phyloP scores from a whole-genome alignment of 371 early-diverging fungal genomes.

The Circinella umbellata region DNA sequence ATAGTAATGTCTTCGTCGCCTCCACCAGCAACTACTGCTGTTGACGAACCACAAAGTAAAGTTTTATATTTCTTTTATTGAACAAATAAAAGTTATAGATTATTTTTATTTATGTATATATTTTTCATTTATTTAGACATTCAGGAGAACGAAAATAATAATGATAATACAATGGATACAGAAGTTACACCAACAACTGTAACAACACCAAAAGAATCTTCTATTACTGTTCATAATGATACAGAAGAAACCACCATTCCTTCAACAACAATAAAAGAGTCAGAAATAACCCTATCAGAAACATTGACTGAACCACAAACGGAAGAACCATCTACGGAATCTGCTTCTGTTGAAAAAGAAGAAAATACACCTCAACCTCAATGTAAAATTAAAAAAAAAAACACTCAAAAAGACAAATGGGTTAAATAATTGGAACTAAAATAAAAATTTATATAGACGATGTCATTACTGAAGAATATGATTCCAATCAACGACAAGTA shows the following conservation, averaged over 20 bases:
- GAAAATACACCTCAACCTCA: neutral
- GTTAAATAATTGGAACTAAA: neutral
- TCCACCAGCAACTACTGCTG: slow-evolving; percentile 1
- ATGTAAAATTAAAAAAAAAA: neutral
- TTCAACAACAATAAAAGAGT: neutral
- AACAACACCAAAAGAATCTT: neutral
- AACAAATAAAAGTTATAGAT: neutral
- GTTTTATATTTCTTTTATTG: no score
- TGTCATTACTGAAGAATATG: slow-evolving; percentile 2
- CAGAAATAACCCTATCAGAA: neutral
- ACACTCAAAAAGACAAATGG: neutral
- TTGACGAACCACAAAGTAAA: neutral
- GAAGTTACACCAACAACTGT: neutral
- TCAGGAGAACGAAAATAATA: no score
- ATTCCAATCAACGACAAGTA: neutral
- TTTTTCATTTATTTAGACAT: no score
- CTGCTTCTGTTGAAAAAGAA: neutral
- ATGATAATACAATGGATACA: no score
- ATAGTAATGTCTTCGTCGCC: neutral
- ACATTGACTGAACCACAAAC: neutral
- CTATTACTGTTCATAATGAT: neutral
- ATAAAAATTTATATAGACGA: neutral
- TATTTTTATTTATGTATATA: no score
- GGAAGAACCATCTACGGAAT: neutral
- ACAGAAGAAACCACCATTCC: neutral